Conservation (phyloP, 1,139 yeast genomes). For the Saccharomyces hybrid region DNA sequence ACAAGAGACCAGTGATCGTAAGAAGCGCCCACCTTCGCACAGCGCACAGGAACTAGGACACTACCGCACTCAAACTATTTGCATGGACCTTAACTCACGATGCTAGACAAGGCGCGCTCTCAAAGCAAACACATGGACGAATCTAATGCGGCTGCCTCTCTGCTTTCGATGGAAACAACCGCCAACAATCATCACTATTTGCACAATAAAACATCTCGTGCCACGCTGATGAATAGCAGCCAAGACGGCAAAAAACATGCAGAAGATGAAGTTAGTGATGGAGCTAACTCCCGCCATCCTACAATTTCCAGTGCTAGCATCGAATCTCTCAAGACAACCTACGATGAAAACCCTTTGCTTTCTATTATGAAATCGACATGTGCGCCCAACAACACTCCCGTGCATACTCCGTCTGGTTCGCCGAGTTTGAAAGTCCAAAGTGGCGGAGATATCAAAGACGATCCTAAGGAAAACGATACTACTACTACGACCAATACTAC, state of each 20-base stretch:
- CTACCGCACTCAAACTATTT: not conserved
- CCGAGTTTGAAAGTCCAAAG: slow-evolving; percentile 3
- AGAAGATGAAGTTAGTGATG: not conserved
- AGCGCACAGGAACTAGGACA: not conserved
- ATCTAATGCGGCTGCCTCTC: not conserved
- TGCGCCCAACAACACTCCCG: slow-evolving; percentile 28
- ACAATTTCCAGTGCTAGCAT: slow-evolving; percentile 5
- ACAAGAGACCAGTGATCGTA: not conserved
- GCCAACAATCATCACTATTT: slow-evolving; percentile 1
- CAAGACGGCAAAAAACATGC: not conserved
- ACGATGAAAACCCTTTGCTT: slow-evolving; percentile 8
- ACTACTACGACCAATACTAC: not conserved
- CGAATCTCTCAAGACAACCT: slow-evolving; percentile 11
- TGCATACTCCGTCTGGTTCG: slow-evolving; percentile 5
- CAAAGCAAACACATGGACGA: not conserved
- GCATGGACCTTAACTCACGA: not conserved
- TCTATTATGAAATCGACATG: slow-evolving; percentile 18
- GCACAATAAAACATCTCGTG: slow-evolving; percentile 1
- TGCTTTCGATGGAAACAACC: slow-evolving; percentile 1
- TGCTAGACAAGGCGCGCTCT: not conserved
- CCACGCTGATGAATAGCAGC: not conserved
- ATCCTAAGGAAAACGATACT: not conserved
- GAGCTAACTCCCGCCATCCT: not conserved
- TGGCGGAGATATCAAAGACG: slow-evolving; percentile 1
- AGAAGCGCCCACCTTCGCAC: slow-evolving; percentile 3